Evolutionary conservation across 2,329 filamentous ascomycete genomes (phyloP).

Genomic region (Myotisia sp.): DNA sequence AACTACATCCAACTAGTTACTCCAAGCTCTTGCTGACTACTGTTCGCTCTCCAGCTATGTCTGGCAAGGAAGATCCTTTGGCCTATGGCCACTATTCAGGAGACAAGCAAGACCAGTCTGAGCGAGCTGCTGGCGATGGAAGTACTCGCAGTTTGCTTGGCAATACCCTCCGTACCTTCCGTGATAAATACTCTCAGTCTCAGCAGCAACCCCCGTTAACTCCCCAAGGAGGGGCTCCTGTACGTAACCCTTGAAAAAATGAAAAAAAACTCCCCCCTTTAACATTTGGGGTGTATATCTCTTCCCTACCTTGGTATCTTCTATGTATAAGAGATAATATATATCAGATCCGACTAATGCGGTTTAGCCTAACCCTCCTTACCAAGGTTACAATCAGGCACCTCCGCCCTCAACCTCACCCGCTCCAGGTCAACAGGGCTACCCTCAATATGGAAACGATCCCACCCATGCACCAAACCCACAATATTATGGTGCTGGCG

Average conservation of each 20-base stretch:
- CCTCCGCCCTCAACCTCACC: conserved; percentile 4
- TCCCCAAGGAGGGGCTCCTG: too few relatives aligned
- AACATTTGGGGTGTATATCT: too few relatives aligned
- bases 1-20: too few relatives aligned
- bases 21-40: too few relatives aligned
- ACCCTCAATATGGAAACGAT: conserved; percentile 12
- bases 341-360: too few relatives aligned
- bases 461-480: conserved; percentile 18
- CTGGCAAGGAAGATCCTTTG: conserved; percentile 36
- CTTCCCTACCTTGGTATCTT: too few relatives aligned
- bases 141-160: conserved; percentile 39
- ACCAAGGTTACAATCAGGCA: conserved; percentile 10
- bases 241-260: neutral
- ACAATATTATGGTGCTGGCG: conserved; percentile 16
- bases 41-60: too few relatives aligned
- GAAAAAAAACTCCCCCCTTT: too few relatives aligned
- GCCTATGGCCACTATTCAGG: conserved; percentile 42
- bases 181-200: conserved; percentile 25
- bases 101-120: conserved; percentile 17
- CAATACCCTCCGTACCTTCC: conserved; percentile 37
- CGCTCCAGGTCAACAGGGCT: conserved; percentile 4
- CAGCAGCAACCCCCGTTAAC: conserved; percentile 10
- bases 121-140: conserved; percentile 22
- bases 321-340: too few relatives aligned
- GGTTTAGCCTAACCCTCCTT: conserved; percentile 9